Evolutionary conservation across 495 filamentous ascomycete species (phyloP).

Genomic region (Astrothelium subdiscretum): DNA sequence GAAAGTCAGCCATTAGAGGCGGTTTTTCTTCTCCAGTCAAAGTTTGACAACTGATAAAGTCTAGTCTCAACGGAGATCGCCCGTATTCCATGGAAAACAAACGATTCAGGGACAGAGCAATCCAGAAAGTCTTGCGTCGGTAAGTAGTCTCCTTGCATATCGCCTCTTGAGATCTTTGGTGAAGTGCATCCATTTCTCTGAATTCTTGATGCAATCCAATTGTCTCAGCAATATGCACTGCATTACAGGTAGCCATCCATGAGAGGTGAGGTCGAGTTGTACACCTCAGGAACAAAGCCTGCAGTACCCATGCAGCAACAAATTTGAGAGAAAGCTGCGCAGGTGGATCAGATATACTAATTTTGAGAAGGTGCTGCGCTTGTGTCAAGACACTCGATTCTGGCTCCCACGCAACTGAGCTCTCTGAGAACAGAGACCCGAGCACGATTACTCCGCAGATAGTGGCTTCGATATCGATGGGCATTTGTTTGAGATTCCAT

Average conservation of each 20-base stretch:
- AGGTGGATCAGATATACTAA: not conserved
- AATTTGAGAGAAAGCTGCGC: slow-evolving; percentile 3
- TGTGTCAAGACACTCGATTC: not conserved
- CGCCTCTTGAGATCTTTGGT: not conserved
- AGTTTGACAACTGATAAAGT: slow-evolving; percentile 18
- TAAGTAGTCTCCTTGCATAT: slow-evolving; percentile 24
- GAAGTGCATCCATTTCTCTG: not conserved
- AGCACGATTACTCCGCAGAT: slow-evolving; percentile 39
- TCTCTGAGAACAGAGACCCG: slow-evolving; percentile 35
- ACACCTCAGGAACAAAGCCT: slow-evolving; percentile 40
- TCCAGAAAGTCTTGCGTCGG: slow-evolving; percentile 30
- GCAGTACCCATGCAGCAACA: slow-evolving; percentile 42
- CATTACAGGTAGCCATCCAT: slow-evolving; percentile 45
- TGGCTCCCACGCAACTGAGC: slow-evolving; percentile 25
- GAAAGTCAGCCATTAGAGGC: slow-evolving; percentile 7
- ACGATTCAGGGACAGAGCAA: slow-evolving; percentile 35
- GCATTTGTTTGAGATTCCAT: not conserved
- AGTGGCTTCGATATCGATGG: not conserved
- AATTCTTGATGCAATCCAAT: slow-evolving; percentile 35
- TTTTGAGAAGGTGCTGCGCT: not conserved
- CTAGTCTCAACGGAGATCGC: slow-evolving; percentile 32
- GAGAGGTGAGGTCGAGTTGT: slow-evolving; percentile 40
- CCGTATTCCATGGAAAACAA: slow-evolving; percentile 42
- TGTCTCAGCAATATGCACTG: slow-evolving; percentile 43
- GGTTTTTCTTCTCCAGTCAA: slow-evolving; percentile 25